These are phyloP conservation scores for Oxyria digyna DNA, from an alignment of 148 eudicot species.

Conservation along the genomic window DNA sequence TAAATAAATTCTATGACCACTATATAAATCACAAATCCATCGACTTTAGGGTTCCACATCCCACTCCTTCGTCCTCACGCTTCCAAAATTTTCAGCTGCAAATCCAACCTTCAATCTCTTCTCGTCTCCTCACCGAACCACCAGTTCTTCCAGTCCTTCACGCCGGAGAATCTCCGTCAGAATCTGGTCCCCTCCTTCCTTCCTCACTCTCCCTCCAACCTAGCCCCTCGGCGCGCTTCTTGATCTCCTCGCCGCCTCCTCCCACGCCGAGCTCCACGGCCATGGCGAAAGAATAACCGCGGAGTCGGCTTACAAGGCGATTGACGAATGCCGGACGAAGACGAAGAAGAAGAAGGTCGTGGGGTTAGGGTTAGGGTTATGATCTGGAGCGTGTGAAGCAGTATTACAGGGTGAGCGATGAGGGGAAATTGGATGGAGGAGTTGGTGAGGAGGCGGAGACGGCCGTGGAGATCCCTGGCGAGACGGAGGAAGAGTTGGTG, in stretches of 20 bases:
- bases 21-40: too few relatives aligned
- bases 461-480: slow-evolving; percentile 4
- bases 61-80: too few relatives aligned
- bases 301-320: slow-evolving; percentile 16
- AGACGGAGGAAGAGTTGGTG: slow-evolving; percentile 15
- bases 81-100: too few relatives aligned
- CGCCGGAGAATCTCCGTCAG: too few relatives aligned
- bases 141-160: too few relatives aligned
- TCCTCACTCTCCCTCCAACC: too few relatives aligned
- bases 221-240: slow-evolving; percentile 41
- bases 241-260: slow-evolving; percentile 47
- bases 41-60: too few relatives aligned
- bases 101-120: too few relatives aligned
- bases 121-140: too few relatives aligned
- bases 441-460: slow-evolving; percentile 9
- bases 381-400: slow-evolving; percentile 3
- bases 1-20: too few relatives aligned
- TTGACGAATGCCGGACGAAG: slow-evolving; percentile 9
- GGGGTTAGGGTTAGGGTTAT: background rate
- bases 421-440: slow-evolving; percentile 11
- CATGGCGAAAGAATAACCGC: slow-evolving; percentile 10
- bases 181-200: too few relatives aligned
- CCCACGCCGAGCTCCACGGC: slow-evolving; percentile 32
- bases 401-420: slow-evolving; percentile 8
- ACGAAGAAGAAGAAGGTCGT: background rate